Percentiles rank a stretch among this genome's conserved stretches.
These are phyloP conservation scores for Ensete glaucum DNA, from an alignment of 176 grass and related monocot genomes.

Conservation along the genomic window DNA sequence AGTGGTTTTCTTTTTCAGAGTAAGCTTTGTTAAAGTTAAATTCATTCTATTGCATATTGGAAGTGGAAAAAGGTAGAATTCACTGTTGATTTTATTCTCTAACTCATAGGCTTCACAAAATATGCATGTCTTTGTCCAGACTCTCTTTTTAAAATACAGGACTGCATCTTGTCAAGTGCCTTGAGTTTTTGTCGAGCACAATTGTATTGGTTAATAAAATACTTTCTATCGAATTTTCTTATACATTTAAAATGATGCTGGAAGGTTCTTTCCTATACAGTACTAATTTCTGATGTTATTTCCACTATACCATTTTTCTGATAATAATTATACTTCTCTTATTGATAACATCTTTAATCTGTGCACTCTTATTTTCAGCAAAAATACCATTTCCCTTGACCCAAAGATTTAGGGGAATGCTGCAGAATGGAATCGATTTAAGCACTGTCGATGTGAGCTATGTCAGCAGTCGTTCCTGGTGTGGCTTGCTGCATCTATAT, in stretches of 20 bases:
- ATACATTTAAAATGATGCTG: background rate
- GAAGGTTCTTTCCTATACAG: background rate
- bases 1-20: too few relatives aligned
- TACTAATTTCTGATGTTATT: background rate
- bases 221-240: background rate
- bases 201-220: too few relatives aligned
- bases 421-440: conserved; percentile 96
- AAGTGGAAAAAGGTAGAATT: too few relatives aligned
- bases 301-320: background rate
- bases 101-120: too few relatives aligned
- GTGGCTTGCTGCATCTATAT: conserved; percentile 5
- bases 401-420: conserved; percentile 88
- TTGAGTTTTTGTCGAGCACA: too few relatives aligned
- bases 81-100: too few relatives aligned
- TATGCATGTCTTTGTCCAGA: too few relatives aligned
- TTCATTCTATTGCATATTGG: too few relatives aligned
- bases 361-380: conserved; percentile 33
- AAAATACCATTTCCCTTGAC: conserved; percentile 96
- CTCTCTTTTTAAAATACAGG: too few relatives aligned
- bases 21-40: too few relatives aligned
- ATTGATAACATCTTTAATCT: background rate
- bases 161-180: too few relatives aligned
- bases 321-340: conserved; percentile 13
- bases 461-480: conserved; percentile 99
- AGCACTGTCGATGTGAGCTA: conserved; percentile 99